Percentiles rank a stretch among this genome's conserved stretches.
These are phyloP conservation scores for Penicillium roqueforti DNA, from an alignment of 495 filamentous ascomycete genomes.

Conservation along the genomic window DNA sequence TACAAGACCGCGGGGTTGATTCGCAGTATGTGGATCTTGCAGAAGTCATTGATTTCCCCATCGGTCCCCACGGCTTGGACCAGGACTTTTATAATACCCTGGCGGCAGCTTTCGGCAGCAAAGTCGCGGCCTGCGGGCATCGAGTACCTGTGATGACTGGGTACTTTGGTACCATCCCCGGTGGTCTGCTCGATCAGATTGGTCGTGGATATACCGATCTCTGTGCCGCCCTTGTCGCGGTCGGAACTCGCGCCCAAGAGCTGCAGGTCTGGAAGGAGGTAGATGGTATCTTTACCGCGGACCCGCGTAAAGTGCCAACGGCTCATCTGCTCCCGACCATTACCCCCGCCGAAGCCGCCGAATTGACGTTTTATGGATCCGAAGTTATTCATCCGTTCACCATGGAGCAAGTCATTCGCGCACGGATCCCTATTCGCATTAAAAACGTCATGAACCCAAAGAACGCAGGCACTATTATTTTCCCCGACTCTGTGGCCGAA, in stretches of 20 bases:
- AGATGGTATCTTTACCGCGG: constrained; percentile 85
- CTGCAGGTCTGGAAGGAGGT: constrained; percentile 94
- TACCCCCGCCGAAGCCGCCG: constrained; percentile 82
- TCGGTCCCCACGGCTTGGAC: constrained; percentile 56
- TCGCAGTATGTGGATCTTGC: constrained; percentile 85
- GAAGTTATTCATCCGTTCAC: constrained; percentile 98
- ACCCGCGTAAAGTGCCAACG: constrained; percentile 83
- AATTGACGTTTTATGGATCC: constrained; percentile 88
- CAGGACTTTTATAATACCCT: constrained; percentile 77
- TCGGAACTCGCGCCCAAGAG: constrained; percentile 71
- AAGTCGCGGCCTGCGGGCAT: constrained; percentile 64
- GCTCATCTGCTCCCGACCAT: constrained; percentile 71
- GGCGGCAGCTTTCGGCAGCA: constrained; percentile 58
- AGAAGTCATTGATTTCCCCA: constrained; percentile 63
- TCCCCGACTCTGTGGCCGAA: constrained; percentile 48
- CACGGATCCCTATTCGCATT: constrained; percentile 89
- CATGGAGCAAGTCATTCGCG: constrained; percentile 96
- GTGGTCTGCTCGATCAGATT: constrained; percentile 70
- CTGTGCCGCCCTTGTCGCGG: constrained; percentile 77
- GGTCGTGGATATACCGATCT: constrained; percentile 89
- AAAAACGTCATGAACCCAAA: constrained; percentile 97
- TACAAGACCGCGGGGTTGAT: constrained; percentile 71
- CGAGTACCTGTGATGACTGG: constrained; percentile 76
- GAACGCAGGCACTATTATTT: constrained; percentile 82
- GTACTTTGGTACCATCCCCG: constrained; percentile 84